A percentile compares a stretch with the other conserved stretches of the same genome.
These are phyloP conservation scores for Candida nanaspora DNA, from an alignment of 805 yeast species.

Conservation along the genomic window DNA sequence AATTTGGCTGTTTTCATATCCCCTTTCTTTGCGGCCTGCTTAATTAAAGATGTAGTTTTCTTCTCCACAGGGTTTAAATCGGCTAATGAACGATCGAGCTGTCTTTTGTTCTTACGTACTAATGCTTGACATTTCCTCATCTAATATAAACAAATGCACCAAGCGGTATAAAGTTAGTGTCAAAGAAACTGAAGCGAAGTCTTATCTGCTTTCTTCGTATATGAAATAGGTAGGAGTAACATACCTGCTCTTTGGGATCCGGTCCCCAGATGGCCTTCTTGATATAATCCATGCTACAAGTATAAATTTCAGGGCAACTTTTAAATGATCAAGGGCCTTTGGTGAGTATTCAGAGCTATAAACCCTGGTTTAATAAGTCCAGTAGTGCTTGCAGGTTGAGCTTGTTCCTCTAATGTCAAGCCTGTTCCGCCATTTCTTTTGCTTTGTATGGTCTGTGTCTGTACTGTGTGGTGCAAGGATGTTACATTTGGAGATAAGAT, in stretches of 20 bases:
- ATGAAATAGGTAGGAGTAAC: no score
- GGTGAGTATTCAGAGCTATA: no score
- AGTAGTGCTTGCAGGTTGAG: no score
- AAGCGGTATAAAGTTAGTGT: no score
- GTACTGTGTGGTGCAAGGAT: no score
- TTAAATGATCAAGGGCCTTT: no score
- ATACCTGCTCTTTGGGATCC: constrained; percentile 81
- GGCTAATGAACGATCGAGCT: constrained; percentile 70
- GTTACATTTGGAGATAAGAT: no score
- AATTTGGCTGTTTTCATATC: constrained; percentile 69
- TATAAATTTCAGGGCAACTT: background rate
- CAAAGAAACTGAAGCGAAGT: no score
- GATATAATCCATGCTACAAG: constrained; percentile 59
- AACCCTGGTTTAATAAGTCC: no score
- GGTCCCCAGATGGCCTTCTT: constrained; percentile 94
- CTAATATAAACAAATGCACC: constrained; percentile 23
- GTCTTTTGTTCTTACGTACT: constrained; percentile 78
- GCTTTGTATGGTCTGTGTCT: no score
- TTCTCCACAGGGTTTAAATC: constrained; percentile 52
- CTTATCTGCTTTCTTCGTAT: constrained; percentile 4
- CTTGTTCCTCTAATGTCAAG: no score
- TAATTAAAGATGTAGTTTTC: constrained; percentile 74
- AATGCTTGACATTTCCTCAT: constrained; percentile 71
- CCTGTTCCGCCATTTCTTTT: no score
- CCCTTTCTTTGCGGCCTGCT: constrained; percentile 65